Evolutionary conservation across 1,139 yeast species (phyloP), one percentile per base, ranked within the genome.

Genomic region (Candida pseudoviswanathii): DNA sequence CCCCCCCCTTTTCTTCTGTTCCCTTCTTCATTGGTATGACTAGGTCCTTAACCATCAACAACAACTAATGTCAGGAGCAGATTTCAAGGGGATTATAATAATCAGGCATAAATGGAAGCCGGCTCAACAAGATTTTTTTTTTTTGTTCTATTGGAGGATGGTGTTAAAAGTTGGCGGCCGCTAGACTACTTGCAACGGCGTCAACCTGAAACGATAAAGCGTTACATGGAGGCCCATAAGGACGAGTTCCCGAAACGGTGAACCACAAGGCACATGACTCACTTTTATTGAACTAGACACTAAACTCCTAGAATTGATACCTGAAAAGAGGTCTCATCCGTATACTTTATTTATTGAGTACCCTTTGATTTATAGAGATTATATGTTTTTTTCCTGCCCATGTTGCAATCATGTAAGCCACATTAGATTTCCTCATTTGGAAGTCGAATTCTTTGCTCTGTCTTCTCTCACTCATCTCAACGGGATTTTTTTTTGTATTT

Each of bases 131-230:
- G 43, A 38, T 25, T 31, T 38, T 24, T 39, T 37, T 38, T 43
- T 10, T 43, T 43, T 34, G 45, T 43, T 36, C 30, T 43, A 10
- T 43, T 43, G n/a, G 45, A 44, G 32, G 38, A 39, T 30, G 47
- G 43, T 25, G 32, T 44, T n/a, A 21, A 30, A n/a, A 29, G 43
- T 31, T 44, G 47, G 43, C 47, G 39, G 31, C 43, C 38, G 4
- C 31, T 44, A 7, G 41, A 43, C 4, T 43, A 34, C 29, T 34
- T 43, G 27, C 21, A 22, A 21, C 16, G n/a, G 8, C 29, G 10
- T 7, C 41, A 43, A 21, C 45, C 45, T 3, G 10, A 16, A 29
- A 26, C 36, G 9, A 36, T 8, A 22, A 43, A 22, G 3, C 10
- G 24, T 10, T 43, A 43, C n/a, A 36, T 43, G 11, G n/a, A 21